Base-by-base conservation (phyloP, 1,284 basidiomycete genomes). In the Anthracocystis setariae region DNA sequence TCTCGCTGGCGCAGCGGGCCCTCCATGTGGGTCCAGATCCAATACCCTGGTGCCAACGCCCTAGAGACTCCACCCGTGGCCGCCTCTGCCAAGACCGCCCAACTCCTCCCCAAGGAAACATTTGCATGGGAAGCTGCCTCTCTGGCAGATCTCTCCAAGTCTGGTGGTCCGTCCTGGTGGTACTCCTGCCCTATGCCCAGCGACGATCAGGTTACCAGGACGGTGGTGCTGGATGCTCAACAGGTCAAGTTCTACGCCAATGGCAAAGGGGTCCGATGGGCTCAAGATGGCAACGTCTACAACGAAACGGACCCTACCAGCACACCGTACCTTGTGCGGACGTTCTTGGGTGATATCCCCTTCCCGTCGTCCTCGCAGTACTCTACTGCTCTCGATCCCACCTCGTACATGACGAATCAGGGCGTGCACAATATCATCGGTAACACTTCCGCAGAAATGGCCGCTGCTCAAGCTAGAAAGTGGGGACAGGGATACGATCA, bases 171-270 rank as follows among this genome's bases (percentile, higher is more conserved):
- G 1, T 1, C 5, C 8, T 67, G 45, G 55, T 65, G 64, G 53
- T 62, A 56, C 8, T 18, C 29, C 10, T 7, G 32, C 2, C 27
- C n/a, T 1, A 58, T 62, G 47, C 75, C 75, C 3, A 8, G 20
- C 4, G 75, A 78, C 45, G 15, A 20, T 1, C 43, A 63, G 25
- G 76, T 78, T 18, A 68, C 71, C 7, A 27, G 76, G 10, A 67
- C 66, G 3, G 65, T 76, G 12, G 32, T 76, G 0, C 62, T 78
- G 24, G 46, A 76, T n/a, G 65, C 65, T 2, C 73, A 74, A 45
- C 70, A 76, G 45, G 60, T 64, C 25, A 45, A 49, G 24, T 63
- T 62, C 44, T 53, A 38, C 21, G 13, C 53, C 2, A 32, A 42
- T 0, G 18, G 35, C 24, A 74, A 62, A 12, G 75, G 65, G 1